A percentile compares a stretch with the other conserved stretches of the same genome.
phyloP scores from a whole-genome alignment of 2,329 filamentous ascomycete species.

The Myriangium duriaei region DNA sequence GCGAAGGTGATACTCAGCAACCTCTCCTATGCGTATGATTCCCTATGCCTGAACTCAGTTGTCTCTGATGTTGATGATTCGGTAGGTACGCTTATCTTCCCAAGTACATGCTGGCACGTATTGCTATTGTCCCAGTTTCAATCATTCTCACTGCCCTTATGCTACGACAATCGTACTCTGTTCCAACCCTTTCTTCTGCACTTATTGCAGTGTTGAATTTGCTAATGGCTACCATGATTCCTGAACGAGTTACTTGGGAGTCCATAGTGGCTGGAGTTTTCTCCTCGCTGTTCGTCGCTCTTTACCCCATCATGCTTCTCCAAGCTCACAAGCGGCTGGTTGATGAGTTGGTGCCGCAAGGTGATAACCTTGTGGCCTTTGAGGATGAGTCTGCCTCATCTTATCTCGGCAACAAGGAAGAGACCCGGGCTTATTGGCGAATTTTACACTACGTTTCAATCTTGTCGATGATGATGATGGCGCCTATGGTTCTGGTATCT shows the following conservation, averaged over 20 bases:
- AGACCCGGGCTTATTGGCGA: slow-evolving; percentile 39
- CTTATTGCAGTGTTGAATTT: slow-evolving; percentile 40
- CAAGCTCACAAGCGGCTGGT: slow-evolving; percentile 38
- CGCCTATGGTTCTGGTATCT: slow-evolving; percentile 37
- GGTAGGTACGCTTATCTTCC: slow-evolving; percentile 37
- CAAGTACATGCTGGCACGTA: slow-evolving; percentile 40
- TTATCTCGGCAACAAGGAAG: slow-evolving; percentile 30
- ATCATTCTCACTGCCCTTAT: slow-evolving; percentile 37
- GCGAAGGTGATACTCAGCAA: slow-evolving; percentile 41
- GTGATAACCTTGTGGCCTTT: slow-evolving; percentile 27
- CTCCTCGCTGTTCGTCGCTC: slow-evolving; percentile 39
- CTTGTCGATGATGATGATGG: slow-evolving; percentile 36
- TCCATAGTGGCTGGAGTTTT: slow-evolving; percentile 40
- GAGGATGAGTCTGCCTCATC: slow-evolving; percentile 13
- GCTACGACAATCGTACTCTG: slow-evolving; percentile 33
- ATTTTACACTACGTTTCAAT: slow-evolving; percentile 41
- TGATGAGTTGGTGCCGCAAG: slow-evolving; percentile 30
- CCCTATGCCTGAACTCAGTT: not conserved
- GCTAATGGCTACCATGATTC: slow-evolving; percentile 34
- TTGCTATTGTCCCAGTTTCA: slow-evolving; percentile 38
- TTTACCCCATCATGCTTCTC: slow-evolving; percentile 39
- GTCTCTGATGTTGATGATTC: not conserved
- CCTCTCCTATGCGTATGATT: slow-evolving; percentile 39
- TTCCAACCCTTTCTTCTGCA: slow-evolving; percentile 37
- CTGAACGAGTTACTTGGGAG: slow-evolving; percentile 39